A percentile compares a stretch with the other conserved stretches of the same genome.
Conservation (phyloP, 2,329 filamentous ascomycete genomes). For the Calonectria crousiana region DNA sequence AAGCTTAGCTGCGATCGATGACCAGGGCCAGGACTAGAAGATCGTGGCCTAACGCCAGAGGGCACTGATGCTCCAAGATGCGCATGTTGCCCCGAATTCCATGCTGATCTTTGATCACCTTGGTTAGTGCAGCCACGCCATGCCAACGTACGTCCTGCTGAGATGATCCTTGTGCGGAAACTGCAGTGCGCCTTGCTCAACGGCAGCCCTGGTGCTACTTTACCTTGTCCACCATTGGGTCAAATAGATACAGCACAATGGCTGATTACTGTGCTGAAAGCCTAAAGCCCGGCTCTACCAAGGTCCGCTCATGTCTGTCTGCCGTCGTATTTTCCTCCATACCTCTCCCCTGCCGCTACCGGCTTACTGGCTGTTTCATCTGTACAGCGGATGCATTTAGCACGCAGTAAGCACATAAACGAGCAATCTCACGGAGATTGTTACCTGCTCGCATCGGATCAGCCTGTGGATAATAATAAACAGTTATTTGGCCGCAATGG, state of each 20-base stretch:
- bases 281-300: conserved; percentile 11
- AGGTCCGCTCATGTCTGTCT: conserved; percentile 28
- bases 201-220: not conserved
- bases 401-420: conserved; percentile 8
- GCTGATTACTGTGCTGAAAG: not conserved
- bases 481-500: not conserved
- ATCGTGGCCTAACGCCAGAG: conserved; percentile 26
- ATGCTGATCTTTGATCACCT: conserved; percentile 15
- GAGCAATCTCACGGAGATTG: conserved; percentile 18
- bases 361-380: conserved; percentile 24
- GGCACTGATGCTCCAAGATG: conserved; percentile 8
- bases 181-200: not conserved
- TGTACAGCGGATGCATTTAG: conserved; percentile 22
- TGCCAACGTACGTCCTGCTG: conserved; percentile 3
- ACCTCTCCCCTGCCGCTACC: conserved; percentile 14
- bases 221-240: not conserved
- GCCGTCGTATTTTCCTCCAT: conserved; percentile 26
- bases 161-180: not conserved
- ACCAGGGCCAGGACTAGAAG: conserved; percentile 12
- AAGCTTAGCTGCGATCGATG: conserved; percentile 27
- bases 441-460: conserved; percentile 21
- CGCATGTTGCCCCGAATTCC: conserved; percentile 5
- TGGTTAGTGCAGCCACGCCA: not conserved
- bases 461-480: conserved; percentile 8
- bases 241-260: not conserved